Conservation (phyloP, 2,329 filamentous ascomycete species). For the Penicillium palitans region DNA sequence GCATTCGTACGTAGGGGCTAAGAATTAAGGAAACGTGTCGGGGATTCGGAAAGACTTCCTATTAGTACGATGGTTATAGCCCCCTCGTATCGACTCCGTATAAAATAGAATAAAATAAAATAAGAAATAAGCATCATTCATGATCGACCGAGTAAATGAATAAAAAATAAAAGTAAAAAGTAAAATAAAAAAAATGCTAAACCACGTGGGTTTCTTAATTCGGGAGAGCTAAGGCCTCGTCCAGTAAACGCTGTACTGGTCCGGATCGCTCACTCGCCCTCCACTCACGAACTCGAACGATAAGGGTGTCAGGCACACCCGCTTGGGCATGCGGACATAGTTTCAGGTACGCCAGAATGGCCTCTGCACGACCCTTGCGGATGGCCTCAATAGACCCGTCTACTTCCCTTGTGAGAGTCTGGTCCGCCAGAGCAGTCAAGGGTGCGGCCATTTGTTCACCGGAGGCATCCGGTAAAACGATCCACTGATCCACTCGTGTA, state of each 20-base stretch:
- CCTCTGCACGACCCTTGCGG: constrained; percentile 41
- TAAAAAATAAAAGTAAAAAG: not conserved
- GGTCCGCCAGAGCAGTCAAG: constrained; percentile 30
- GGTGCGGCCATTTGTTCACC: constrained; percentile 28
- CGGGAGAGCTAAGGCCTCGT: constrained; percentile 28
- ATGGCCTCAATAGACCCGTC: constrained; percentile 39
- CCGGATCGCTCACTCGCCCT: constrained; percentile 42
- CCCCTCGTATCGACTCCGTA: not conserved
- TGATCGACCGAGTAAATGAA: not conserved
- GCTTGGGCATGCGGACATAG: constrained; percentile 18
- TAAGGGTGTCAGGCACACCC: constrained; percentile 20
- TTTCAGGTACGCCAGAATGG: constrained; percentile 35
- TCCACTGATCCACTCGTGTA: constrained; percentile 30
- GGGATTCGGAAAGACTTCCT: constrained; percentile 12
- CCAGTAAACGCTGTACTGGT: constrained; percentile 37
- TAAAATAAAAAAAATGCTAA: not conserved
- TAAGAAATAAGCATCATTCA: not conserved
- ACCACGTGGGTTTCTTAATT: constrained; percentile 12
- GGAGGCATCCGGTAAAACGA: constrained; percentile 13
- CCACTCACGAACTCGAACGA: constrained; percentile 35
- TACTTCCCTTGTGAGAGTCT: constrained; percentile 35
- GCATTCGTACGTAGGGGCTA: constrained; percentile 12
- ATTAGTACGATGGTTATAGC: not conserved
- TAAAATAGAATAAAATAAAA: too few relatives aligned
- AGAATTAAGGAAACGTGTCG: constrained; percentile 23